These are phyloP conservation scores for Puccinia coronata DNA, from an alignment of 1,284 basidiomycete genomes.

Conservation along the genomic window DNA sequence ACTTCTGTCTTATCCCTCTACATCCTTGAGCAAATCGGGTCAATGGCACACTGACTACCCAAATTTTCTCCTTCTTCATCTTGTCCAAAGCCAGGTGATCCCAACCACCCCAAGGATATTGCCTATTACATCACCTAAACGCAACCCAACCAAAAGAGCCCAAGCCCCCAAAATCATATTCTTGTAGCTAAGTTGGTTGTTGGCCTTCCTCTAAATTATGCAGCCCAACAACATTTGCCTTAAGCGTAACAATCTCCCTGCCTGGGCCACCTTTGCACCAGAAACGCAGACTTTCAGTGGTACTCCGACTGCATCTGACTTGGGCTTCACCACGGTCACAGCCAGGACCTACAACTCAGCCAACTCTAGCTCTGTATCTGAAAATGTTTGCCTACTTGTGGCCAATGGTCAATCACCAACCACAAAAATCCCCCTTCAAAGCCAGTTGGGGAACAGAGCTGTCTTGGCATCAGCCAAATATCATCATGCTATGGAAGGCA, in stretches of 20 bases:
- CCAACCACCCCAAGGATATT: too few relatives aligned
- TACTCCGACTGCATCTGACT: conserved; percentile 50
- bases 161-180: too few relatives aligned
- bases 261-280: conserved; percentile 55
- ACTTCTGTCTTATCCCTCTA: too few relatives aligned
- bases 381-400: conserved; percentile 21
- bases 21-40: too few relatives aligned
- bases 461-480: conserved; percentile 41
- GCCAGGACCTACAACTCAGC: conserved; percentile 16
- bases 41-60: too few relatives aligned
- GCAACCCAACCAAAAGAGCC: too few relatives aligned
- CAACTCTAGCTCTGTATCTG: conserved; percentile 36
- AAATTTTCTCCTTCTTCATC: too few relatives aligned
- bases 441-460: conserved; percentile 36
- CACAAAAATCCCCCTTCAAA: conserved; percentile 32
- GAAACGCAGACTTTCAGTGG: conserved; percentile 53
- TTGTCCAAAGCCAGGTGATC: too few relatives aligned
- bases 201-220: too few relatives aligned
- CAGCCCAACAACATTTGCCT: too few relatives aligned
- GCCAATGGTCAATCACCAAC: conserved; percentile 24
- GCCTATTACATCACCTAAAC: too few relatives aligned
- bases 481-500: conserved; percentile 32
- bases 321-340: conserved; percentile 9
- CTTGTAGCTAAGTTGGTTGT: too few relatives aligned
- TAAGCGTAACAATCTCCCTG: conserved; percentile 54